A percentile compares a stretch with the other conserved stretches of the same genome.
These are phyloP conservation scores for Penicillium sp. DNA, from an alignment of 2,329 filamentous ascomycete species.

Conservation along the genomic window DNA sequence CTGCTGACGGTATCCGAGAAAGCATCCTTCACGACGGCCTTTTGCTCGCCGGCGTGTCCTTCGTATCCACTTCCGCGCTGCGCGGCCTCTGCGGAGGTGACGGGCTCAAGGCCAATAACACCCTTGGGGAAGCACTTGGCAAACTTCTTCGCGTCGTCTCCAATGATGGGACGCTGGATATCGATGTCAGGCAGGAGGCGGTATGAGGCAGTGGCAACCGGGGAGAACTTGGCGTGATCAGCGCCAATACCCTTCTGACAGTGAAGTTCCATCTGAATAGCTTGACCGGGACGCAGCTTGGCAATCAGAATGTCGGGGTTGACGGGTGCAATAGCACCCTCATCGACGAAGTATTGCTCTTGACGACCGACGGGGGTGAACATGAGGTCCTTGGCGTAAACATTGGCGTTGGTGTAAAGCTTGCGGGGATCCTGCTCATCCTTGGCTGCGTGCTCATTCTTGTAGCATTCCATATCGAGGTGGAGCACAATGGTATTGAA, in stretches of 20 bases:
- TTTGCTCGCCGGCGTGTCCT: constrained; percentile 74
- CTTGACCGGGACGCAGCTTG: constrained; percentile 89
- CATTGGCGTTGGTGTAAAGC: constrained; percentile 81
- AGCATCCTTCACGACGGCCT: constrained; percentile 82
- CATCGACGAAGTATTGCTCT: constrained; percentile 65
- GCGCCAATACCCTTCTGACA: constrained; percentile 92
- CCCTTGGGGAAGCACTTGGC: constrained; percentile 84
- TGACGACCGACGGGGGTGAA: constrained; percentile 79
- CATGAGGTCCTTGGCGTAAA: constrained; percentile 76
- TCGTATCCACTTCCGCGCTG: constrained; percentile 66
- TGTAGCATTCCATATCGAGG: constrained; percentile 77
- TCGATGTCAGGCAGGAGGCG: constrained; percentile 84
- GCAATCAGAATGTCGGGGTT: constrained; percentile 93
- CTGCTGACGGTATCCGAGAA: constrained; percentile 96
- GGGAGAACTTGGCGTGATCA: constrained; percentile 96
- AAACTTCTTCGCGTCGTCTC: constrained; percentile 86
- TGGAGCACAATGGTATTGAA: constrained; percentile 84
- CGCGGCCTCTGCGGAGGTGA: constrained; percentile 67
- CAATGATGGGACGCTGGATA: constrained; percentile 81
- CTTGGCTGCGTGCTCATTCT: constrained; percentile 70
- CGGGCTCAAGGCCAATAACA: constrained; percentile 77
- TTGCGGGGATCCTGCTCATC: constrained; percentile 80
- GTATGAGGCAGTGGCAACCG: constrained; percentile 92
- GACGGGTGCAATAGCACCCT: constrained; percentile 69
- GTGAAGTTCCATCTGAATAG: constrained; percentile 83